Base-by-base conservation (phyloP, 148 eudicot species). In the Rhododendron ovatum region DNA sequence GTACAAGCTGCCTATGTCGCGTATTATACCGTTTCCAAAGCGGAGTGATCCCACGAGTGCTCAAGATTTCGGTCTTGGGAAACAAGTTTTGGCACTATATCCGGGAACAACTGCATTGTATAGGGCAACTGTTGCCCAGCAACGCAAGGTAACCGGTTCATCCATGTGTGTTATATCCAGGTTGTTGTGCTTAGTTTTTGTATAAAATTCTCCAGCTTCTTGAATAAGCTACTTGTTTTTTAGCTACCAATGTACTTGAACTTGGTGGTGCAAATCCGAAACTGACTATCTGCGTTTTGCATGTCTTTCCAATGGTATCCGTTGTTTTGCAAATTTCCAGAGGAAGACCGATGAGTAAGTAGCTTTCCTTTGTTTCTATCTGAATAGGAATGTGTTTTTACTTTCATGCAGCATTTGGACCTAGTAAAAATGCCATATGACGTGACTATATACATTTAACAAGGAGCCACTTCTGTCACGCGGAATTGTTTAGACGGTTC, bases 341-440 rank as follows among this genome's bases (percentile, higher is more conserved):
- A 97, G 98, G 89, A 97, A 94, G 90, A 91, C 86, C 67, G 98
- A 97, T 33, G 99, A 97, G 99, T 97, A 90, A 97, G 99, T 94
- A 89, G 57, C 90, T 84, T 76, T 81, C 51, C 39, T 50, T 67
- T 45, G 26, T 35, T 57, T 78, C 79, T 8, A 24, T 83, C 7
- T 75, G 71, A 20, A 69, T 35, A 30, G 14, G 82, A 79, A 48
- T 28, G 35, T 39, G 28, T n/a, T 48, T 15, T 22, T 26, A 26
- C 28, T 24, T 48, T 79, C n/a, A 39, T 37, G 47, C n/a, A 24
- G 11, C n/a, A 39, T 75, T 75, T 75, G 47, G 45, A 39, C 26
- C 50, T 8, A 20, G n/a, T n/a, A 22, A 0, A 24, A 45, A 22
- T 45, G 15, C 82, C 55, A 45, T 26, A 47, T 45, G 35, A 47